Evolutionary conservation across 805 yeast genomes (phyloP), one percentile per base, ranked within the genome.

Genomic region (Henningerozyma blattae): DNA sequence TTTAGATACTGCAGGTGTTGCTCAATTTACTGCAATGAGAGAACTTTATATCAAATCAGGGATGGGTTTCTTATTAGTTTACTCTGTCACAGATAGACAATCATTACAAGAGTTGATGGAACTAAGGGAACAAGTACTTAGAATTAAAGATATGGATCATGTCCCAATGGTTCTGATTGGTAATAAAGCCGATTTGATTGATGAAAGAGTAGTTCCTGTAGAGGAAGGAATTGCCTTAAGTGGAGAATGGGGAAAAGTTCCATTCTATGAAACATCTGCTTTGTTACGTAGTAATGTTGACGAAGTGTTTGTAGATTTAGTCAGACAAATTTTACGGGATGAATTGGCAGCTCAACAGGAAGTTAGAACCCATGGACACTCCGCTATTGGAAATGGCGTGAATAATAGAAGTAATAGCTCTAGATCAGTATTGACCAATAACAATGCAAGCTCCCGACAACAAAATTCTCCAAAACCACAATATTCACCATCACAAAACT

Each of bases 11-110:
- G 94, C 94, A 1, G 97, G 95, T 30, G 78, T 78, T 40, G 95
- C 95, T 16, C 96, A 87, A 59, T 89, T 85, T 63, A 83, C 94
- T 0, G 95, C 95, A 8, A 85, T 89, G 95, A 64, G 96, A 43
- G 95, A 87, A 52, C 58, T 82, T 32, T 82, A 82, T 52, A 82
- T 82, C 50, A 83, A 84, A 45, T 77, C 85, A 31, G 95, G 96
- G 9, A 82, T 80, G 50, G 96, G 95, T 4, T 89, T 89, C 51
- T 56, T 91, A 33, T 66, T 89, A 34, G 95, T 85, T 2, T 89
- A 89, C 56, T 74, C 87, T 22, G 80, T 86, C 42, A 82, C 85
- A 31, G 82, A 82, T 41, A 70, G 76, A 43, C 70, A 73, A 44
- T 78, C 95, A 4, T 62, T 87, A 39, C 69, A 77, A 41, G 95